Conservation (phyloP, 1,139 yeast genomes). For the Arxiozyma bovina region DNA sequence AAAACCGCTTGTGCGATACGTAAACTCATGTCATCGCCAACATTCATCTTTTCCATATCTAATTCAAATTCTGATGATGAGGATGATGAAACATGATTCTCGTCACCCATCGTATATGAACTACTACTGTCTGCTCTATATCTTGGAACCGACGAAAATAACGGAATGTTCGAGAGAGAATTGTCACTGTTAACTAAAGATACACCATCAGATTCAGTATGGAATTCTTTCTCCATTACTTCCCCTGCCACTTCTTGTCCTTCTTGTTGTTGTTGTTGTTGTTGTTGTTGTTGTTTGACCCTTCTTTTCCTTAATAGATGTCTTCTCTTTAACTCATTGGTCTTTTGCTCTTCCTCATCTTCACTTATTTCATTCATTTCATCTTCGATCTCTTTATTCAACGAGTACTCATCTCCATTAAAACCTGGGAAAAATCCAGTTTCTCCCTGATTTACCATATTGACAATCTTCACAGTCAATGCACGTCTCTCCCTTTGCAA, state of each 20-base stretch:
- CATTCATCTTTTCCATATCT: slow-evolving; percentile 12
- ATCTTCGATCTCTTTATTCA: slow-evolving; percentile 9
- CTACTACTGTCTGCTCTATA: slow-evolving; percentile 1
- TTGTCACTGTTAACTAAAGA: slow-evolving; percentile 31
- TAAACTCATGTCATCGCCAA: slow-evolving; percentile 8
- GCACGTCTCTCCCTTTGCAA: slow-evolving; percentile 42
- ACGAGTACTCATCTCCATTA: slow-evolving; percentile 20
- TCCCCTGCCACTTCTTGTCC: slow-evolving; percentile 12
- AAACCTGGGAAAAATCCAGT: slow-evolving; percentile 58
- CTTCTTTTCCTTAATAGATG: slow-evolving; percentile 22
- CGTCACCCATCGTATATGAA: not conserved
- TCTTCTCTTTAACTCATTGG: slow-evolving; percentile 27
- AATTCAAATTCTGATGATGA: slow-evolving; percentile 16
- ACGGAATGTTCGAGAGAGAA: slow-evolving; percentile 29
- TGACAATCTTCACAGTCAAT: slow-evolving; percentile 47
- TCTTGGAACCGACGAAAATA: slow-evolving; percentile 16
- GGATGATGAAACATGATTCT: slow-evolving; percentile 11
- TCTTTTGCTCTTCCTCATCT: slow-evolving; percentile 20
- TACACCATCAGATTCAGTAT: slow-evolving; percentile 26
- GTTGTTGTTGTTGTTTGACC: slow-evolving; percentile 5
- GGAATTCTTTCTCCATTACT: slow-evolving; percentile 9
- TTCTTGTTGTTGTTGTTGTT: slow-evolving; percentile 16
- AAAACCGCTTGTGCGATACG: slow-evolving; percentile 22
- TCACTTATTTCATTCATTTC: slow-evolving; percentile 18
- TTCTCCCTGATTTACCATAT: slow-evolving; percentile 51